Percentiles rank a stretch among this genome's conserved stretches.
These are phyloP conservation scores for Xylariales sp. DNA, from an alignment of 2,329 filamentous ascomycete species.

Conservation along the genomic window DNA sequence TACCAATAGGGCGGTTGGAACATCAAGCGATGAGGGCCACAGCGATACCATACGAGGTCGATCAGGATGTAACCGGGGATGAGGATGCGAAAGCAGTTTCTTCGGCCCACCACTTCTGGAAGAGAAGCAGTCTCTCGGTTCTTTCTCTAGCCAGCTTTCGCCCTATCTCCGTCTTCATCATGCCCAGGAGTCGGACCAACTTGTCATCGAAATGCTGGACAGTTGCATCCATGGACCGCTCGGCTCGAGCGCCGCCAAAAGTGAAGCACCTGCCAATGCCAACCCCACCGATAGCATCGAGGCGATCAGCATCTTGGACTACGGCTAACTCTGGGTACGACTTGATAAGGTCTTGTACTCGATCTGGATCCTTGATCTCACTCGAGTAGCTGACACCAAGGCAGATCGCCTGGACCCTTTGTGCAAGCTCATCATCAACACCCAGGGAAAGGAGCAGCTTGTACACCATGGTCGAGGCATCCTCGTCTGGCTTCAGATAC, in stretches of 20 bases:
- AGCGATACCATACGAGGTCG: neutral
- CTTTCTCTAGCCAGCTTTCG: constrained; percentile 47
- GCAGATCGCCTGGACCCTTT: constrained; percentile 66
- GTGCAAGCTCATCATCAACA: constrained; percentile 53
- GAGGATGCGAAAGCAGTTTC: constrained; percentile 34
- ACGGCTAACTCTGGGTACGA: constrained; percentile 70
- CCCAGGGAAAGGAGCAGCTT: constrained; percentile 53
- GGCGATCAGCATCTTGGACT: constrained; percentile 85
- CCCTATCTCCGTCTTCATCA: constrained; percentile 61
- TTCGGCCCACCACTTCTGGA: constrained; percentile 55
- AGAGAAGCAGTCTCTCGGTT: constrained; percentile 46
- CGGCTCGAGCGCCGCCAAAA: constrained; percentile 62
- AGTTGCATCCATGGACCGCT: constrained; percentile 53
- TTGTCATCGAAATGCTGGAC: constrained; percentile 76
- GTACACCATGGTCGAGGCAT: constrained; percentile 51
- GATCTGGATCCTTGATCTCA: constrained; percentile 62
- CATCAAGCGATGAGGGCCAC: too few relatives aligned
- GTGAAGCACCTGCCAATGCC: constrained; percentile 77
- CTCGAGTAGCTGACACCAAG: constrained; percentile 72
- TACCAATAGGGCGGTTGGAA: neutral
- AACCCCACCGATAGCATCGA: constrained; percentile 87
- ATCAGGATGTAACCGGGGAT: neutral
- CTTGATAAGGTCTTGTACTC: constrained; percentile 57
- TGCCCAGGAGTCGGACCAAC: constrained; percentile 57
- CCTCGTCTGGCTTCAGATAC: constrained; percentile 58